These are phyloP conservation scores for Diaporthe eres DNA, from an alignment of 2,329 filamentous ascomycete species.

Conservation along the genomic window DNA sequence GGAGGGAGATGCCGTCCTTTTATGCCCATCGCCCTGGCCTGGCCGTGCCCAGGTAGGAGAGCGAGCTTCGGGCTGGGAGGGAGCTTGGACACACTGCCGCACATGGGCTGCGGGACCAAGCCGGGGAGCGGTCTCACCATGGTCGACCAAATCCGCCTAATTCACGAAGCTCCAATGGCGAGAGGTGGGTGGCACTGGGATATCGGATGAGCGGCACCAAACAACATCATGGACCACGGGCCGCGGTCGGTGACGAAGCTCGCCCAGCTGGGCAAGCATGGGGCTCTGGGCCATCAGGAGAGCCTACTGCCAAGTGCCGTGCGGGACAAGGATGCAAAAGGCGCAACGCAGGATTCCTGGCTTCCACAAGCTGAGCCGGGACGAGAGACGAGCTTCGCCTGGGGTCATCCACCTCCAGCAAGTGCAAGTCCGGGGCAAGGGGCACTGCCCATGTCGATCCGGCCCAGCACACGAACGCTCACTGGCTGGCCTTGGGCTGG, in stretches of 20 bases:
- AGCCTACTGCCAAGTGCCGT: conserved; percentile 29
- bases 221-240: conserved; percentile 6
- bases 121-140: conserved; percentile 26
- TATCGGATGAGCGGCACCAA: conserved; percentile 33
- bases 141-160: conserved; percentile 7
- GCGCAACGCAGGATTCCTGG: background rate
- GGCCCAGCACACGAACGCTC: background rate
- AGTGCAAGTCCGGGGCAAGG: conserved; percentile 1
- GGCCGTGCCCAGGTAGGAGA: background rate
- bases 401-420: background rate
- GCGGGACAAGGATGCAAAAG: conserved; percentile 23
- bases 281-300: conserved; percentile 11
- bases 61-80: background rate
- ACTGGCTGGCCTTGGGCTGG: conserved; percentile 7
- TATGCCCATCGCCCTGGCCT: conserved; percentile 5
- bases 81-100: conserved; percentile 18
- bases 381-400: conserved; percentile 21
- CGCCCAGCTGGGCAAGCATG: background rate
- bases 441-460: conserved; percentile 25
- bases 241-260: conserved; percentile 21
- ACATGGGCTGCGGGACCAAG: conserved; percentile 29
- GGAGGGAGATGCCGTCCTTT: conserved; percentile 26
- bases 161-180: conserved; percentile 1
- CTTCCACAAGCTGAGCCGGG: conserved; percentile 29
- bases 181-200: conserved; percentile 9